These are phyloP conservation scores for Mariannaea elegans DNA, from an alignment of 2,329 filamentous ascomycete genomes.

Conservation along the genomic window DNA sequence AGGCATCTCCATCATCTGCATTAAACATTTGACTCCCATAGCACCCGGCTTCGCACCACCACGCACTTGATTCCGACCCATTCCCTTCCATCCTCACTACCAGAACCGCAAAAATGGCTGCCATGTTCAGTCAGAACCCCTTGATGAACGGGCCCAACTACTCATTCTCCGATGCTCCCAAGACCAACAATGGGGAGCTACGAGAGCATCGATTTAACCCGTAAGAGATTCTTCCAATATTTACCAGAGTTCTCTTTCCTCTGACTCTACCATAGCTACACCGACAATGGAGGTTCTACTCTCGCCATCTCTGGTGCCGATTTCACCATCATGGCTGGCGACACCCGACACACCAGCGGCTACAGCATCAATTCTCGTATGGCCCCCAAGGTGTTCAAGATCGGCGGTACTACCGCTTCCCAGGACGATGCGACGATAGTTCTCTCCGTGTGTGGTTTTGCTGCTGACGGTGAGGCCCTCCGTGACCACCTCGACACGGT, in stretches of 20 bases:
- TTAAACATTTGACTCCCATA: slow-evolving; percentile 18
- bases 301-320: slow-evolving; percentile 92
- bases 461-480: slow-evolving; percentile 91
- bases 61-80: background rate
- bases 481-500: slow-evolving; percentile 93
- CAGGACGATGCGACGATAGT: slow-evolving; percentile 88
- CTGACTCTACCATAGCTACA: slow-evolving; percentile 70
- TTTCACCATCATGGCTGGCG: slow-evolving; percentile 96
- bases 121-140: slow-evolving; percentile 77
- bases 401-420: slow-evolving; percentile 87
- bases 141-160: slow-evolving; percentile 75
- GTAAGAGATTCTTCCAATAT: slow-evolving; percentile 60
- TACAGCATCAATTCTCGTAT: slow-evolving; percentile 99
- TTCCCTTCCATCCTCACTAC: background rate
- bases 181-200: slow-evolving; percentile 61
- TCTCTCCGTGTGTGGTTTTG: slow-evolving; percentile 93
- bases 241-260: background rate
- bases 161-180: slow-evolving; percentile 70
- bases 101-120: slow-evolving; percentile 58
- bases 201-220: slow-evolving; percentile 90
- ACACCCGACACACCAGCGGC: slow-evolving; percentile 93
- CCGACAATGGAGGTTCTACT: slow-evolving; percentile 97
- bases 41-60: slow-evolving; percentile 21
- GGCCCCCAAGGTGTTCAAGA: slow-evolving; percentile 95
- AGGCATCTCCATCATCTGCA: slow-evolving; percentile 33